Conservation (phyloP, 345 rosid species). For the rapeseed (Brassica napus) region Da-Ae NC_063440.1:21333501-21334000, state of each 20-base stretch:
- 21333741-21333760: constrained; percentile 61
- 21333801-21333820: constrained; percentile 35
- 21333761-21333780: constrained; percentile 34
- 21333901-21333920: constrained; percentile 36
- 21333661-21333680: constrained; percentile 55
- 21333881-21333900: constrained; percentile 32
- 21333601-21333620: constrained; percentile 55
- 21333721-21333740: constrained; percentile 61
- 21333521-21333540: not conserved
- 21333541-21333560: constrained; percentile 19
- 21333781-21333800: constrained; percentile 31
- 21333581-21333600: constrained; percentile 48
- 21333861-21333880: constrained; percentile 37
- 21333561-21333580: constrained; percentile 57
- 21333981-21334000: not conserved
- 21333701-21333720: constrained; percentile 56
- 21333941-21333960: not conserved
- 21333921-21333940: constrained; percentile 18
- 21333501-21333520: not conserved
- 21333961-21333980: not conserved
- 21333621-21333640: constrained; percentile 57
- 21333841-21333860: constrained; percentile 28
- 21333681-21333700: constrained; percentile 54
- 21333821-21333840: constrained; percentile 34
- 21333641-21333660: constrained; percentile 49